Base-by-base conservation (phyloP, 805 yeast genomes). In the Torulaspora gathmanii region DNA sequence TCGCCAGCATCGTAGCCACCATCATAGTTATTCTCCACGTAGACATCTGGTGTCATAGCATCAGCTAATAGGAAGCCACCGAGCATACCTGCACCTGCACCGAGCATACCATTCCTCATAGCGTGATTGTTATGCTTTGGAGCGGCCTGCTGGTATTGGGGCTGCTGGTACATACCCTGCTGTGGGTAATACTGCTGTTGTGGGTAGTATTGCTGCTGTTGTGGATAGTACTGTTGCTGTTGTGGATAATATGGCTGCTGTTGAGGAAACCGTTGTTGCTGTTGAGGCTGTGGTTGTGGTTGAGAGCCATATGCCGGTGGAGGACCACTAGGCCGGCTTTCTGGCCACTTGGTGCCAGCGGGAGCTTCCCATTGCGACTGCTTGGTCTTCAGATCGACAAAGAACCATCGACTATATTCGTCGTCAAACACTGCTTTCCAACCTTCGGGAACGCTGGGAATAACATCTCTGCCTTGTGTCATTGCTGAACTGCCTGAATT, bases 351-450 rank as follows among this genome's bases (percentile, higher is more conserved):
- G 0, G 86, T 78, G 1, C 83, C 83, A 9, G 49, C 47, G 12
- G 96, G 97, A 11, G 81, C 79, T 42, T 86, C 95, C 98, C 98
- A 91, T 64, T 89, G 96, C 0, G 96, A 86, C 53, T 78, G 70
- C 48, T 85, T 83, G 11, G 86, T 77, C 12, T 72, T 58, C 52
- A 85, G 67, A 55, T 88, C 72, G n/a, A 91, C 95, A 58, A 81
- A 91, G 64, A 82, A 91, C 81, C 82, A 87, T 1, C 84, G 78
- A 40, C 74, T 72, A 61, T 84, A 84, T 46, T 80, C 71, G 9
- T 80, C 82, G 58, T 83, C 89, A 67, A 77, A 81, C 40, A 81
- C 80, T 34, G 93, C 83, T 47, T 80, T 68, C 90, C 90, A 84
- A 4, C 90, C 86, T 2, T 68, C 64, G 2, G 85, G 85, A n/a